phyloP scores from a whole-genome alignment of 257 asterid genomes.

The Solanum chiquidenum region DNA sequence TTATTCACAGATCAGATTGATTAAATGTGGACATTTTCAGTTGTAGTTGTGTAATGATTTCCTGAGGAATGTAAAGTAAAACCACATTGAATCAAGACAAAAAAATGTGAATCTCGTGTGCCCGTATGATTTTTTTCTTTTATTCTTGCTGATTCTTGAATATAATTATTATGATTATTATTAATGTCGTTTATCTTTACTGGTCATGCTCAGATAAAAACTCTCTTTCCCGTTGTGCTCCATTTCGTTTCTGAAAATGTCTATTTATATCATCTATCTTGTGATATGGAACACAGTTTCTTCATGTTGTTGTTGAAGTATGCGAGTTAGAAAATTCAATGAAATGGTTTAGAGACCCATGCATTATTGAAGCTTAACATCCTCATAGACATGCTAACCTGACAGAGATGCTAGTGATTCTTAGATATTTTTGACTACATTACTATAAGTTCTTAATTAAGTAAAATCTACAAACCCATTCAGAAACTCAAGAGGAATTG shows the following conservation, averaged over 20 bases:
- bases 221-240: not conserved
- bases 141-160: not conserved
- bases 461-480: not conserved
- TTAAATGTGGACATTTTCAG: not conserved
- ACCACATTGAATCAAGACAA: not conserved
- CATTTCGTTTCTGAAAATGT: not conserved
- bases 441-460: not conserved
- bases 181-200: not conserved
- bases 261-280: not conserved
- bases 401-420: not conserved
- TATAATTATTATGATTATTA: not conserved
- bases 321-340: not conserved
- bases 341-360: not conserved
- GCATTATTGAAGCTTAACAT: not conserved
- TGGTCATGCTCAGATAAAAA: not conserved
- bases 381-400: not conserved
- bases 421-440: not conserved
- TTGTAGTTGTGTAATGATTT: not conserved
- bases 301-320: not conserved
- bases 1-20: not conserved
- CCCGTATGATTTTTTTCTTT: not conserved
- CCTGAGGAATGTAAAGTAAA: not conserved
- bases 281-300: not conserved
- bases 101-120: not conserved
- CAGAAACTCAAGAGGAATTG: not conserved